Percentiles rank a stretch among this genome's conserved stretches.
Conservation (phyloP, 139 green algal species). For the Nannochloris sp. region DNA sequence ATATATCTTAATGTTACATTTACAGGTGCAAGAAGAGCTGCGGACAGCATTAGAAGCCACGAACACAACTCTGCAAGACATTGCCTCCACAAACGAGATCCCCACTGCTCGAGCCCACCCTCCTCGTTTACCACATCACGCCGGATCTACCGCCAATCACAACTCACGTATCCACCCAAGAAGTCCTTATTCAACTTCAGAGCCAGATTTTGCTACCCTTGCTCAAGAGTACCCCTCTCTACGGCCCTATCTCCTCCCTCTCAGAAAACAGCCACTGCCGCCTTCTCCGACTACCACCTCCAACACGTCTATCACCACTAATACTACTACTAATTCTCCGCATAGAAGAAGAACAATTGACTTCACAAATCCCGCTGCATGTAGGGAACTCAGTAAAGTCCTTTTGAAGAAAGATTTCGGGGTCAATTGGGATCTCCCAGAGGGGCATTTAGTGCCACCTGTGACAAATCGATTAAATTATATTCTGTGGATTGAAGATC, state of each 20-base stretch:
- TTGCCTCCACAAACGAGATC: too few relatives aligned
- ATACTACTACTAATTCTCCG: too few relatives aligned
- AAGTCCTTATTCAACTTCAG: slow-evolving; percentile 52
- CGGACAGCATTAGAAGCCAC: slow-evolving; percentile 9
- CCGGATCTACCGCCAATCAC: too few relatives aligned
- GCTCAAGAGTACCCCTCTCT: slow-evolving; percentile 44
- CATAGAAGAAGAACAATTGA: slow-evolving; percentile 28
- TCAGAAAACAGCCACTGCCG: too few relatives aligned
- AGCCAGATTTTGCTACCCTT: slow-evolving; percentile 73
- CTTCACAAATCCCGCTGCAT: slow-evolving; percentile 61
- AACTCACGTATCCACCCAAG: slow-evolving; percentile 53
- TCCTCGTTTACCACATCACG: too few relatives aligned
- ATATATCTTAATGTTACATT: not conserved
- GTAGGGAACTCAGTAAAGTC: slow-evolving; percentile 59
- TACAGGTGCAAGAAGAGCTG: slow-evolving; percentile 15
- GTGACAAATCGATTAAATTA: slow-evolving; percentile 86
- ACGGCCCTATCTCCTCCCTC: slow-evolving; percentile 29
- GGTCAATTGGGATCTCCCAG: slow-evolving; percentile 64
- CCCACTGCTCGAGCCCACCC: too few relatives aligned
- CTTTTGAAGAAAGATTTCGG: slow-evolving; percentile 66
- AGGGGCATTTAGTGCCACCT: slow-evolving; percentile 73
- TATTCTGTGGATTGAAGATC: slow-evolving; percentile 84
- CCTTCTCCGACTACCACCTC: too few relatives aligned
- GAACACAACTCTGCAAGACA: slow-evolving; percentile 1
- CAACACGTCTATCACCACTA: too few relatives aligned